phyloP scores from a whole-genome alignment of 768 basidiomycete genomes.

The Psilocybe cyanescens region DNA sequence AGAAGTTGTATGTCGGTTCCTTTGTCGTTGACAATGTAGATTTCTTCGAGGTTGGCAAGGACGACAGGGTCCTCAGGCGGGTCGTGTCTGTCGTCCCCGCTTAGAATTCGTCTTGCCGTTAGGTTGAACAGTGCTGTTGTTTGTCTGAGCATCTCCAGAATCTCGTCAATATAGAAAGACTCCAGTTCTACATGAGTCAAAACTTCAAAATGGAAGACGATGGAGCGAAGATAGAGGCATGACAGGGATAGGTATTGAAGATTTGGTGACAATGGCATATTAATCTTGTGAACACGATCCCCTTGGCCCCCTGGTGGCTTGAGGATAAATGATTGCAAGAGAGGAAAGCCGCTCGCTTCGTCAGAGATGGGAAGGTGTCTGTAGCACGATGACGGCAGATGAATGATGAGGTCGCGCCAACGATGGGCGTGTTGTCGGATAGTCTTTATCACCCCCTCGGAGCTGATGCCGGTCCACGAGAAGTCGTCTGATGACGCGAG shows the following conservation, averaged over 20 bases:
- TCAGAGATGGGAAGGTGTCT: constrained; percentile 16
- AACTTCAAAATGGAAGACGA: constrained; percentile 18
- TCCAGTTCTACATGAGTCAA: constrained; percentile 22
- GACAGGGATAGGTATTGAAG: constrained; percentile 18
- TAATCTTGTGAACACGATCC: constrained; percentile 18
- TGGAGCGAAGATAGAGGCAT: constrained; percentile 24
- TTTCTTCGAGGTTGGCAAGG: constrained; percentile 13
- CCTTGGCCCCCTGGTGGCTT: constrained; percentile 24
- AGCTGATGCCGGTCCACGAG: constrained; percentile 16
- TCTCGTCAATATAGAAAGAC: constrained; percentile 25
- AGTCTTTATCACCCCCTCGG: constrained; percentile 18
- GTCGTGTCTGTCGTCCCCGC: constrained; percentile 23
- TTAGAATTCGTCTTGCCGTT: constrained; percentile 15
- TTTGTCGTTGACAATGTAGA: constrained; percentile 23
- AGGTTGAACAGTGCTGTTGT: constrained; percentile 16
- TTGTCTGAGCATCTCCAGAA: constrained; percentile 23
- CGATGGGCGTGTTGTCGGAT: constrained; percentile 16
- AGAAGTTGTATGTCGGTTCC: constrained; percentile 17
- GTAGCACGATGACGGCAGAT: constrained; percentile 22
- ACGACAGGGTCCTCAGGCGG: constrained; percentile 16
- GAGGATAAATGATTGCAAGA: constrained; percentile 17
- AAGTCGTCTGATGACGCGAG: constrained; percentile 20
- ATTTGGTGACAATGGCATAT: constrained; percentile 13
- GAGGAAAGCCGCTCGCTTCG: constrained; percentile 14
- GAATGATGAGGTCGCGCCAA: constrained; percentile 21